These are phyloP conservation scores for Ajuga chamaepitys DNA, from an alignment of 257 asterid genomes.

Conservation along the genomic window DNA sequence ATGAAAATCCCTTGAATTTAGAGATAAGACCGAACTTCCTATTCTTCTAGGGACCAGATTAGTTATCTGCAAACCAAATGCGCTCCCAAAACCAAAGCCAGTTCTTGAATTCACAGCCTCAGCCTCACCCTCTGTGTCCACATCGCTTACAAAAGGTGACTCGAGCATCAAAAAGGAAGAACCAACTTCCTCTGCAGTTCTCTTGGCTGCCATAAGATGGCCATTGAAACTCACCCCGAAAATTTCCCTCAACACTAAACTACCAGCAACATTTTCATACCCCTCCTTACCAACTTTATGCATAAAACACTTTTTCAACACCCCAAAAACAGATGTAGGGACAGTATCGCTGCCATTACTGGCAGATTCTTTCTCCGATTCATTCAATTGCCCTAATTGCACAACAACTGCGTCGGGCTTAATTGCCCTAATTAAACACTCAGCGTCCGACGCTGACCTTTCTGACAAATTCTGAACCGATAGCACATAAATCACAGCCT, in stretches of 20 bases:
- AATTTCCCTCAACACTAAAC: conserved; percentile 67
- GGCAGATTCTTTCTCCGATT: conserved; percentile 19
- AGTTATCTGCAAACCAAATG: conserved; percentile 34
- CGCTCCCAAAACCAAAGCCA: conserved; percentile 26
- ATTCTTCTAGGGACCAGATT: conserved; percentile 33
- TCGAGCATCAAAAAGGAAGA: conserved; percentile 70
- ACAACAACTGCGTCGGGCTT: conserved; percentile 93
- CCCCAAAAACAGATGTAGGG: conserved; percentile 82
- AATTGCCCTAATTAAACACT: conserved; percentile 62
- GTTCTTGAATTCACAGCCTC: conserved; percentile 16
- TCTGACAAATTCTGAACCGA: conserved; percentile 84
- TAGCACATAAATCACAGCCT: conserved; percentile 53
- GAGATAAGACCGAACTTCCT: conserved; percentile 23
- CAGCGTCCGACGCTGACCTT: conserved; percentile 70
- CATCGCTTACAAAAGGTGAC: conserved; percentile 49
- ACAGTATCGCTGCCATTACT: conserved; percentile 25
- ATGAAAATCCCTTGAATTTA: conserved; percentile 24
- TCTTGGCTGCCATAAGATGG: conserved; percentile 63
- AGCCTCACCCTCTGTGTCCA: conserved; percentile 16
- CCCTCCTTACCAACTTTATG: conserved; percentile 55
- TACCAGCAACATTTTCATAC: conserved; percentile 82
- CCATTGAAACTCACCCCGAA: conserved; percentile 79
- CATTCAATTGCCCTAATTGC: conserved; percentile 46
- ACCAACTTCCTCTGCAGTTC: conserved; percentile 81
- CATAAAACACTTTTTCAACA: conserved; percentile 64